A percentile compares a stretch with the other conserved stretches of the same genome.
Evolutionary conservation across 1,139 yeast genomes (phyloP).

Genomic region (Suhomyces anneliseae): DNA sequence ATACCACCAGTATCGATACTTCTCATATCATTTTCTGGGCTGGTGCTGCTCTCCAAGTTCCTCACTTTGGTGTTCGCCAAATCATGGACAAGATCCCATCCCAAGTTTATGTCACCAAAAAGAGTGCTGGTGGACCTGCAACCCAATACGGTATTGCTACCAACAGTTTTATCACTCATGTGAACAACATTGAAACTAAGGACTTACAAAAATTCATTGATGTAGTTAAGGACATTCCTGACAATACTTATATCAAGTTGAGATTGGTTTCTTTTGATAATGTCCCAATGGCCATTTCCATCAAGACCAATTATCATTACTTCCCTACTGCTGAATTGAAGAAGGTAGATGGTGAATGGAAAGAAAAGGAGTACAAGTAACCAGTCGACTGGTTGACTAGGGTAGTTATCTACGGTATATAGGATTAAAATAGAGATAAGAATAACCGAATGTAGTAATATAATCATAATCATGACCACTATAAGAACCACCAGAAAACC

Average conservation of each 20-base stretch:
- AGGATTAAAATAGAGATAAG: no score
- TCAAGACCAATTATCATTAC: conserved; percentile 88
- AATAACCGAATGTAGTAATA: no score
- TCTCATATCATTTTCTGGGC: conserved; percentile 75
- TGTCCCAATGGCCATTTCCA: conserved; percentile 79
- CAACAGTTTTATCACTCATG: conserved; percentile 85
- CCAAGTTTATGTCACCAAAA: conserved; percentile 72
- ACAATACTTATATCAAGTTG: conserved; percentile 76
- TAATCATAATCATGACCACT: no score
- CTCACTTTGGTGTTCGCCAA: conserved; percentile 56
- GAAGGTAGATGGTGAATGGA: conserved; percentile 51
- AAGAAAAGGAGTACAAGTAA: conserved; percentile 35
- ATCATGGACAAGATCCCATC: conserved; percentile 78
- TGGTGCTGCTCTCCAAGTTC: conserved; percentile 66
- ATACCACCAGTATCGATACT: conserved; percentile 58
- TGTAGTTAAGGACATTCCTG: conserved; percentile 67
- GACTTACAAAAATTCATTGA: conserved; percentile 64
- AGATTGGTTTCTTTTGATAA: conserved; percentile 82
- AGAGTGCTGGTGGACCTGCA: conserved; percentile 82
- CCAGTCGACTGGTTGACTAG: neutral
- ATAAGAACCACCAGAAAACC: no score
- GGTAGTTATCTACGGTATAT: no score
- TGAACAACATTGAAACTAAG: conserved; percentile 73
- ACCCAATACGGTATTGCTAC: conserved; percentile 78
- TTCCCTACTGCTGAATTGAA: conserved; percentile 78